These are phyloP conservation scores for Serendipita sp. DNA, from an alignment of 768 basidiomycete genomes.

Conservation along the genomic window DNA sequence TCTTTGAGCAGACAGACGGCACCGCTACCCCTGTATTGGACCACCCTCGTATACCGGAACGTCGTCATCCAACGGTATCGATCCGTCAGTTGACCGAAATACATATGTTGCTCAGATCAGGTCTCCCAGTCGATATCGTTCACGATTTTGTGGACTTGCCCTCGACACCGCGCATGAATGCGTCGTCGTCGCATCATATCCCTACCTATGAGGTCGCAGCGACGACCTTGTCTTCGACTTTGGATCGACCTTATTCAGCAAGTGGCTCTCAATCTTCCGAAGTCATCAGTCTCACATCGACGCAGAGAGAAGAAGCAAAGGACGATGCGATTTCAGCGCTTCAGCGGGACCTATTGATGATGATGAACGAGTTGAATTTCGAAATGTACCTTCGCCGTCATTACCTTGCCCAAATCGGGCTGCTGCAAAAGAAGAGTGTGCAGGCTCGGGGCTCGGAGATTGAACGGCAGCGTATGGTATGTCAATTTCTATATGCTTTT, in stretches of 20 bases:
- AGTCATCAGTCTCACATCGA: background rate
- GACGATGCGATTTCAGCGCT: slow-evolving; percentile 49
- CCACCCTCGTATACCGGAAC: background rate
- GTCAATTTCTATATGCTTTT: slow-evolving; percentile 13
- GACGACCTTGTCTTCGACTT: background rate
- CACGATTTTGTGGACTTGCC: slow-evolving; percentile 26
- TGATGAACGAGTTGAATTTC: slow-evolving; percentile 71
- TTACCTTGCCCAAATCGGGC: slow-evolving; percentile 68
- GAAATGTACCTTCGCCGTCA: slow-evolving; percentile 71
- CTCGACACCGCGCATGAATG: slow-evolving; percentile 16
- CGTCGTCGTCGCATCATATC: slow-evolving; percentile 17
- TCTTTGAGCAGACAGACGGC: background rate
- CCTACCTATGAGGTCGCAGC: slow-evolving; percentile 9
- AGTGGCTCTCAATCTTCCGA: background rate
- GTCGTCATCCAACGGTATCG: slow-evolving; percentile 27
- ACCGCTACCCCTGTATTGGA: slow-evolving; percentile 4
- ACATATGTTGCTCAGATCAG: slow-evolving; percentile 57
- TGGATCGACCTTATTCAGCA: background rate
- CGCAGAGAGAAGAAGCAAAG: slow-evolving; percentile 7
- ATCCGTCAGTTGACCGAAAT: slow-evolving; percentile 61
- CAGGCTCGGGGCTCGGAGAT: slow-evolving; percentile 58
- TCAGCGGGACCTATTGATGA: slow-evolving; percentile 57
- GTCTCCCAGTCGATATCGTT: slow-evolving; percentile 43
- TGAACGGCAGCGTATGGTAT: slow-evolving; percentile 66
- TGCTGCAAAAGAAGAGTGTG: slow-evolving; percentile 57